Evolutionary conservation across 2,329 filamentous ascomycete species (phyloP), one percentile per base, ranked within the genome.

Genomic region (Cladophialophora psammophila): DNA sequence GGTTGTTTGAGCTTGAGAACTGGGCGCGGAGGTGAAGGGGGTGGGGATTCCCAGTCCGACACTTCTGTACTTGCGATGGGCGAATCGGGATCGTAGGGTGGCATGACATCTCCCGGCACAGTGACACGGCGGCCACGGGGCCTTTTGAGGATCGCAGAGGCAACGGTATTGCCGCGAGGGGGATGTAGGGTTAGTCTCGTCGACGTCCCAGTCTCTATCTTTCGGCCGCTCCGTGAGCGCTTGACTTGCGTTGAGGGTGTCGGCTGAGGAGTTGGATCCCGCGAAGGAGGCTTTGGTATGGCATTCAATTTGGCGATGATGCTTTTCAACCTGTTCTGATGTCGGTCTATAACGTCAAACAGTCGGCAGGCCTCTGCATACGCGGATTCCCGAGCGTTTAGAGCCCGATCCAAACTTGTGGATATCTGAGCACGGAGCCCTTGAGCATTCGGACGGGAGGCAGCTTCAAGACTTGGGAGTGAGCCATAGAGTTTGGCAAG

Each of bases 221-320:
- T 81, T 69, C 79, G 79, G 12, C 75, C 75, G 38, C 75, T 74
- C 69, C 80, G 75, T 38, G 77, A 75, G 42, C 82, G 80, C 63
- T 82, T 80, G 52, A 75, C 74, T 60, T 79, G 78, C 5, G 80
- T 80, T 18, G 72, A 62, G 3, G 69, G 64, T 32, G 60, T 65
- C 20, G 70, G 75, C 57, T 66, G 78, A 72, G 85, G 86, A 1
- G 86, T 87, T n/a, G 87, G 85, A 71, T 89, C 87, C 70, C 85
- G 82, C 20, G 85, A 87, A 2, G 86, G 83, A 18, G 86, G 87
- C 75, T 86, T 83, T 1, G 87, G 87, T 56, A 89, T 82, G 10
- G 85, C 84, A 68, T 88, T 83, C 20, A 90, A 82, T 77, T 89
- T 90, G 72, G 83, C 82, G 65, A 84, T 85, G 72, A 90, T 89